A percentile compares a stretch with the other conserved stretches of the same genome.
phyloP scores from a whole-genome alignment of 2,329 filamentous ascomycete genomes.

The Aspergillus oerlinghausenensis region DNA sequence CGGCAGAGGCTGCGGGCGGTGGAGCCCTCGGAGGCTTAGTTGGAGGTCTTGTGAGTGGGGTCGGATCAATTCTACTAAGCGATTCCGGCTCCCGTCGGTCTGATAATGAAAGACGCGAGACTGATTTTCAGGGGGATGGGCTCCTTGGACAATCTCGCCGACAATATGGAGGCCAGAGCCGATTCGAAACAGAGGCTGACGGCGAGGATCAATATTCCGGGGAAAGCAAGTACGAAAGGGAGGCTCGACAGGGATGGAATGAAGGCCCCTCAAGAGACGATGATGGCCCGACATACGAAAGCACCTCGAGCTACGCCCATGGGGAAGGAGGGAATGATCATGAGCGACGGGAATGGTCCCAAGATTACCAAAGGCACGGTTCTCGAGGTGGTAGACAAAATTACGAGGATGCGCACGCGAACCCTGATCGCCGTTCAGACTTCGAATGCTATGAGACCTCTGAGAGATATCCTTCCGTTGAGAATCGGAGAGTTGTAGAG shows the following conservation, averaged over 20 bases:
- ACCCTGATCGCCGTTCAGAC: neutral
- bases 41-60: constrained; percentile 58
- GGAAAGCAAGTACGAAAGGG: neutral
- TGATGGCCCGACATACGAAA: neutral
- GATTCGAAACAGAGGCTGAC: neutral
- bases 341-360: neutral
- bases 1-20: constrained; percentile 58
- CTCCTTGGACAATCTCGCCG: neutral
- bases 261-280: neutral
- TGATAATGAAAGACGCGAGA: constrained; percentile 5
- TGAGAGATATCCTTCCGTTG: neutral
- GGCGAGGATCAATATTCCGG: neutral
- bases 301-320: neutral
- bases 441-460: neutral
- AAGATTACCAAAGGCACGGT: neutral
- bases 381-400: neutral
- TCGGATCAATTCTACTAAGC: constrained; percentile 60
- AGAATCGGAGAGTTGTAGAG: neutral
- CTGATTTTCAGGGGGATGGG: constrained; percentile 1
- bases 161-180: neutral
- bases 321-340: neutral
- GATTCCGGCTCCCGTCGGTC: constrained; percentile 25
- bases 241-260: neutral
- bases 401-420: neutral
- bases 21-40: constrained; percentile 67